Evolutionary conservation across 352 stramenopile species (phyloP).

Genomic region (Pelagophyceae sp.): DNA sequence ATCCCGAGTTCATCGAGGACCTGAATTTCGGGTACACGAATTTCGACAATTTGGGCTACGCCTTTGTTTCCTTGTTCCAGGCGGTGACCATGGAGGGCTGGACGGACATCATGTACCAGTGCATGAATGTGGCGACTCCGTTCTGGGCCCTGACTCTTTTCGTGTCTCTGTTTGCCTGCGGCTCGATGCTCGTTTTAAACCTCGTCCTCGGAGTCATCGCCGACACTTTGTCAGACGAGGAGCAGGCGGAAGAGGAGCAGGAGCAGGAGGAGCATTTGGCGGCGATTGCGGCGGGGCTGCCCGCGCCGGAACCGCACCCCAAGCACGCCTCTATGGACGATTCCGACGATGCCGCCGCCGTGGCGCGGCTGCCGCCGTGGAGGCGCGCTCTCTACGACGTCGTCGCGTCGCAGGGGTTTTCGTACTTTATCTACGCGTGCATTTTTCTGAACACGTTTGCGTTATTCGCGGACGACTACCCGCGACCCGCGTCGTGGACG

Average conservation of each 20-base stretch:
- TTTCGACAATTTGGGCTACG: constrained; percentile 78
- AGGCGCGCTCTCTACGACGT: constrained; percentile 17
- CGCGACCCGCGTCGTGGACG: constrained; percentile 31
- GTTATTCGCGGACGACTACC: constrained; percentile 67
- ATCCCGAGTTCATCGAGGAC: constrained; percentile 39
- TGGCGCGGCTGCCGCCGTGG: not conserved
- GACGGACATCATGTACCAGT: constrained; percentile 76
- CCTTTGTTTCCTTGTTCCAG: constrained; percentile 85
- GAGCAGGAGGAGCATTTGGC: not conserved
- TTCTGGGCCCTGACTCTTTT: constrained; percentile 37
- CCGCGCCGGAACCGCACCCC: not conserved
- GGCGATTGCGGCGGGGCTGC: not conserved
- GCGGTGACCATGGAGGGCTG: constrained; percentile 83
- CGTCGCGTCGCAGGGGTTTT: constrained; percentile 51
- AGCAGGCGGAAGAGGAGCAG: constrained; percentile 32
- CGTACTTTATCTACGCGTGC: constrained; percentile 31
- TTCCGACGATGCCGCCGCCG: not conserved
- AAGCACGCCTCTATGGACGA: not conserved
- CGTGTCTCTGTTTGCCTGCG: constrained; percentile 34
- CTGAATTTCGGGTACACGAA: constrained; percentile 77
- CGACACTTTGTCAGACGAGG: constrained; percentile 18
- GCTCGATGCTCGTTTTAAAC: constrained; percentile 38
- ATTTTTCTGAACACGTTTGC: constrained; percentile 72
- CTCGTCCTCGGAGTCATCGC: constrained; percentile 40
- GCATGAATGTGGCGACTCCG: constrained; percentile 52